Percentiles rank a stretch among this genome's conserved stretches.
Conservation (phyloP, 768 basidiomycete genomes). For the Lactarius sanguifluus region DNA sequence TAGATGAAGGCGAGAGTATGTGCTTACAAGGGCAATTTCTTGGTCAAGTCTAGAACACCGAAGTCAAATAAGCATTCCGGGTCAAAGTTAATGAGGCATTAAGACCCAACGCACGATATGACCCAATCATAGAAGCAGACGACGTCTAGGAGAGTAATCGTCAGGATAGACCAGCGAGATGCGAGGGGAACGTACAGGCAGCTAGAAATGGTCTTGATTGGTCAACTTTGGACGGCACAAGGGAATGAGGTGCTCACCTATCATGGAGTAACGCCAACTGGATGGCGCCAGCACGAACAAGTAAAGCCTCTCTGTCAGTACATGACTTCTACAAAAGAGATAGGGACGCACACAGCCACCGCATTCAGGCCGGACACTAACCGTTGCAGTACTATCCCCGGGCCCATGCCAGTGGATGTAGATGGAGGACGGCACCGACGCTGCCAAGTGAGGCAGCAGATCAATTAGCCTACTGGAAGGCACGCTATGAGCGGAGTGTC, state of each 20-base stretch:
- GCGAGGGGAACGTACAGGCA: constrained; percentile 11
- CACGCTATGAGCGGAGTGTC: not conserved
- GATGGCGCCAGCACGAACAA: not conserved
- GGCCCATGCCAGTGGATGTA: not conserved
- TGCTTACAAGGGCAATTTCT: constrained; percentile 18
- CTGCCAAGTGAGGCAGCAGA: not conserved
- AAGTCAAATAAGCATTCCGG: not conserved
- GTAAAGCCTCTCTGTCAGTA: not conserved
- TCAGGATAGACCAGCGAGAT: not conserved
- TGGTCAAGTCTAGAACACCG: constrained; percentile 19
- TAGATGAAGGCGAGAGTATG: too few relatives aligned
- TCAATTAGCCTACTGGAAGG: not conserved
- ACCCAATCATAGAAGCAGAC: constrained; percentile 29
- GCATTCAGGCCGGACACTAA: not conserved
- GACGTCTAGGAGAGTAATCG: constrained; percentile 10
- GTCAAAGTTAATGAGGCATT: not conserved
- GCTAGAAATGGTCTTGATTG: not conserved
- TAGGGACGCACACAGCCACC: not conserved
- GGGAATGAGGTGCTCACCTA: not conserved
- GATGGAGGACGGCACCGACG: not conserved
- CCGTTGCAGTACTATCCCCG: not conserved
- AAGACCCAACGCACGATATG: constrained; percentile 22
- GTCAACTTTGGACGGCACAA: not conserved
- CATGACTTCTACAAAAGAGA: not conserved
- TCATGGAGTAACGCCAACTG: constrained; percentile 25